A percentile compares a stretch with the other conserved stretches of the same genome.
These are phyloP conservation scores for Halenospora varia DNA, from an alignment of 495 filamentous ascomycete genomes.

Conservation along the genomic window DNA sequence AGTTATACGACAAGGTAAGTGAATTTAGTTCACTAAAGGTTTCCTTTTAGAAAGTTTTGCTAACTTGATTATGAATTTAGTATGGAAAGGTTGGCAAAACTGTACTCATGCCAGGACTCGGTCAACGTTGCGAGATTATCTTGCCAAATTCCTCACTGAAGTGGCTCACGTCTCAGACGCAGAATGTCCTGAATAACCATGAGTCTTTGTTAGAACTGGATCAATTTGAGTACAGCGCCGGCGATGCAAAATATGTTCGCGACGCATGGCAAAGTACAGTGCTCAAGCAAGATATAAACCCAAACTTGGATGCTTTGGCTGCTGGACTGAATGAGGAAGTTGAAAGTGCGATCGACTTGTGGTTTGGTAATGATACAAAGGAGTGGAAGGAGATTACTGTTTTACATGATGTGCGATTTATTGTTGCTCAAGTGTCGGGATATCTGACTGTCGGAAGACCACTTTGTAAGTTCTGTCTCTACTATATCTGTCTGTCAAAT, in stretches of 20 bases:
- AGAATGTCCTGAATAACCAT: background rate
- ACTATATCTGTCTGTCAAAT: background rate
- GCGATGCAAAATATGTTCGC: background rate
- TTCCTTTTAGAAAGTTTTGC: background rate
- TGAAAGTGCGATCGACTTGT: background rate
- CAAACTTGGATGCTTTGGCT: background rate
- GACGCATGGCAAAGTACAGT: background rate
- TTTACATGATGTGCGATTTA: conserved; percentile 24
- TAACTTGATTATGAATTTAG: conserved; percentile 2
- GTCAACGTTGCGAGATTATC: conserved; percentile 30
- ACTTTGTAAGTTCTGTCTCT: conserved; percentile 30
- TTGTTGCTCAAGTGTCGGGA: conserved; percentile 31
- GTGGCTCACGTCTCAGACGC: background rate
- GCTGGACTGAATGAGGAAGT: background rate
- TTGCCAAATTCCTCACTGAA: background rate
- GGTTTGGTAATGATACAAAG: background rate
- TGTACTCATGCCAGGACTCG: conserved; percentile 32
- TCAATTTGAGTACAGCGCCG: background rate
- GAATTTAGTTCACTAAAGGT: background rate
- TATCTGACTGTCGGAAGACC: conserved; percentile 37
- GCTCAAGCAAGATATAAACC: background rate
- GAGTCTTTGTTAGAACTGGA: background rate
- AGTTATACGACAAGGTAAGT: conserved; percentile 23
- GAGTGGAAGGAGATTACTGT: conserved; percentile 10
- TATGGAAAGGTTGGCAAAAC: conserved; percentile 31